phyloP scores from a whole-genome alignment of 768 basidiomycete genomes.

The Neoboletus magnificus region DNA sequence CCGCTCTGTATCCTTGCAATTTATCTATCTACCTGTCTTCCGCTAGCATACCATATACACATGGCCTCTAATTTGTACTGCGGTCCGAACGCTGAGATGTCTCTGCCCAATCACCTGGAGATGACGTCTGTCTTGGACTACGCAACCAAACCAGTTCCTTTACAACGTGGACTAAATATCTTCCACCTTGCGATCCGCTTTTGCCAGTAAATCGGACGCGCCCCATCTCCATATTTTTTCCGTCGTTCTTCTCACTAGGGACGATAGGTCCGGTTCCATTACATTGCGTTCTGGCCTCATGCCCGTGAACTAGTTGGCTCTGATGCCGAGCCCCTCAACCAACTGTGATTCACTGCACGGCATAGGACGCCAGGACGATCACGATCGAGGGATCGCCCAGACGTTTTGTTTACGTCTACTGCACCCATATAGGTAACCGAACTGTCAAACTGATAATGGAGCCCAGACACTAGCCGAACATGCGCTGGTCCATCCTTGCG shows the following conservation, averaged over 20 bases:
- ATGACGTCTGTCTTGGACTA: slow-evolving; percentile 1
- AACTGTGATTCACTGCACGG: background rate
- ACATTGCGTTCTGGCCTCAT: background rate
- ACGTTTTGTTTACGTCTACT: slow-evolving; percentile 2
- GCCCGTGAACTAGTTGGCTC: background rate
- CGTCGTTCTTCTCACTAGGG: background rate
- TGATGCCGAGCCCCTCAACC: background rate
- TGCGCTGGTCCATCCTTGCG: background rate
- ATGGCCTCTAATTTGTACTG: slow-evolving; percentile 10
- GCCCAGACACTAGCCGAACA: background rate
- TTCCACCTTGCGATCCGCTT: background rate
- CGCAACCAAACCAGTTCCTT: background rate
- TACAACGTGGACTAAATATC: background rate
- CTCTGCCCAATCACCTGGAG: background rate
- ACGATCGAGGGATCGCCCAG: slow-evolving; percentile 16
- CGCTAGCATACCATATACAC: slow-evolving; percentile 15
- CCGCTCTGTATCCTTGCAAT: slow-evolving; percentile 25
- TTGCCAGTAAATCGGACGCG: background rate
- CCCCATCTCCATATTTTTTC: background rate
- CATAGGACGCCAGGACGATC: slow-evolving; percentile 10
- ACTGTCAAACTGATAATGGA: background rate
- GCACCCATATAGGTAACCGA: slow-evolving; percentile 1
- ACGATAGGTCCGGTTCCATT: background rate
- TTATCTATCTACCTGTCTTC: slow-evolving; percentile 21
- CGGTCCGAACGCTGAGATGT: slow-evolving; percentile 10